Conservation (phyloP, 2,329 filamentous ascomycete species). For the Paraphaeosphaeria sporulosa region DNA sequence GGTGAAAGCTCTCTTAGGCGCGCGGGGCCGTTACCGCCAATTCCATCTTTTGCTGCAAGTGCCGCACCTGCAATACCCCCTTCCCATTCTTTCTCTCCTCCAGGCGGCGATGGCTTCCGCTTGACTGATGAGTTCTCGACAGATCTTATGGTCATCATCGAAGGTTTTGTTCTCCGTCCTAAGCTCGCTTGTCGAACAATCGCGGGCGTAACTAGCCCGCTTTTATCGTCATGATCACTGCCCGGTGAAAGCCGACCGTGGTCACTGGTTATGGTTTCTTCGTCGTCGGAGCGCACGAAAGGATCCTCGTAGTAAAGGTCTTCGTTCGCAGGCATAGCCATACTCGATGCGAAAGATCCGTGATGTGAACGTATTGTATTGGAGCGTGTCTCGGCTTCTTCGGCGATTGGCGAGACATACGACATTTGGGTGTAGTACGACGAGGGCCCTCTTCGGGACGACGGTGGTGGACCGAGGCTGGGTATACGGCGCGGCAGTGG, state of each 20-base stretch:
- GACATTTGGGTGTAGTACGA: constrained; percentile 59
- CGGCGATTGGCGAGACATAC: constrained; percentile 58
- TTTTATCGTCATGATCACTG: constrained; percentile 46
- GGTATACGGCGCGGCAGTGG: constrained; percentile 47
- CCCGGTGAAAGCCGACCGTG: constrained; percentile 38
- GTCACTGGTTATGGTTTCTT: constrained; percentile 45
- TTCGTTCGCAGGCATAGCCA: constrained; percentile 55
- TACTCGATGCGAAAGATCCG: constrained; percentile 58
- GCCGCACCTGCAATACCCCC: constrained; percentile 35
- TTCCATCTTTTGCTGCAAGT: constrained; percentile 35
- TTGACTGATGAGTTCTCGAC: constrained; percentile 43
- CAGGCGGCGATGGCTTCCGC: constrained; percentile 25
- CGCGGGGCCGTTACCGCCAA: constrained; percentile 12
- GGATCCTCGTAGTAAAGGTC: constrained; percentile 52
- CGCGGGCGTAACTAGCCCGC: constrained; percentile 47
- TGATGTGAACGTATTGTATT: constrained; percentile 51
- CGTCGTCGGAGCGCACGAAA: constrained; percentile 46
- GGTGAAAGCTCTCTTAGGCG: constrained; percentile 3
- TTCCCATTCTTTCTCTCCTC: constrained; percentile 16
- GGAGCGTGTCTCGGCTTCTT: constrained; percentile 57
- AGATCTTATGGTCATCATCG: constrained; percentile 57
- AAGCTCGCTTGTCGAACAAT: constrained; percentile 56
- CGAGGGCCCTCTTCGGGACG: constrained; percentile 55
- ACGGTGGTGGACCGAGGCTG: constrained; percentile 58
- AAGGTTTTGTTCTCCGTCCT: constrained; percentile 56